Evolutionary conservation across 192 early-diverging fungal genomes (phyloP), one percentile per base, ranked within the genome.

Genomic region (Thamnidium elegans): DNA sequence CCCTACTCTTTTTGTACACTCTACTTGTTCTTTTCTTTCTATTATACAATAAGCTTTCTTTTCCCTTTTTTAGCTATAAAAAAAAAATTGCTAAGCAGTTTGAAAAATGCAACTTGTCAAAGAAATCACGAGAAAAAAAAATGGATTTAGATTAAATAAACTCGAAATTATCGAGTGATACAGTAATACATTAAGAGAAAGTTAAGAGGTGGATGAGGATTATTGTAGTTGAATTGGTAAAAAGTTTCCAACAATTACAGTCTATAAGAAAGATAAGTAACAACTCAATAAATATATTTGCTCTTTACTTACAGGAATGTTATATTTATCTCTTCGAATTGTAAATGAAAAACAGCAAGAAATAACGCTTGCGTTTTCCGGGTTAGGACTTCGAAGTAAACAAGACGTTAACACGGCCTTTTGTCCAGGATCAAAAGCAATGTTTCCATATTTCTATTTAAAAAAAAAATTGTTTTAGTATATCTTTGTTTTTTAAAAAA

Each of bases 381-480:
- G 82, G 61, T 83, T 76, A 0, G 81, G 82, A 58, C 80, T 81
- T 59, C 81, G 76, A 60, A 94, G 75, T 51, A 95, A 78, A 66
- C 96, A 98, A 15, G 92, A 90, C 5, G 96, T 96, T 58, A 98
- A 71, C 3, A 98, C 94, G 0, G 96, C 96, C 75, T 98, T 98
- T 77, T 98, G 96, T 10, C 89, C 89, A 11, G 92, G 89, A 77
- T 98, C 94, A 78, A 98, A 98, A 3, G 96, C 94, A 72, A 98
- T 96, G 55, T 94, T 94, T 34, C 94, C 96, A 69, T 98, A 98
- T 81, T 96, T 98, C 75, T 84, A n/a, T n/a, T n/a, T n/a, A n/a
- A n/a, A n/a, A 93, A 94, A 93, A 98, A 1, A 9, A 73, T 96
- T 96, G 80, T 96, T 96, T 44, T 96, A 93, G 3, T 92, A 91